Evolutionary conservation across 83 land plant genomes (phyloP), one percentile per base, ranked within the genome.

Genomic region (Thuja plicata): DNA sequence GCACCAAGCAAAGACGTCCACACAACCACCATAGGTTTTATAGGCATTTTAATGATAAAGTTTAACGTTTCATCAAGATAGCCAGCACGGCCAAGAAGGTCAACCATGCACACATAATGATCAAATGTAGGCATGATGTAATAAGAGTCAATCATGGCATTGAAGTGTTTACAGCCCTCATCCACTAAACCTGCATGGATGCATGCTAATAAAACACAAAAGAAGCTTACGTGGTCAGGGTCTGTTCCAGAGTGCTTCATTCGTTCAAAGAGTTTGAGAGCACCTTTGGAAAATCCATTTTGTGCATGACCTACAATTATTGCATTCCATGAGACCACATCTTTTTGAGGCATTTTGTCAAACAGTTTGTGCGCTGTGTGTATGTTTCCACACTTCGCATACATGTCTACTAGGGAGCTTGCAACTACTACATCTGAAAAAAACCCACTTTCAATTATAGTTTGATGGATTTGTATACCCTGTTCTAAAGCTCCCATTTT

Each of bases 281-380:
- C 88, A 17, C 38, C 52, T 24, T 43, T 77, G 38, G 83, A 78
- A 70, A 32, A 77, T 2, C 88, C 88, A 87, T 73, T 34, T 38
- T 70, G 82, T 34, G 88, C 88, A 76, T 87, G 76, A 19, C 88
- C 88, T 66, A 81, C 82, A 66, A 87, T 87, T 16, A 87, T 87
- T 24, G 88, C 54, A 38, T 48, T 77, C 88, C 88, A 87, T 11
- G 48, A 73, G 16, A 87, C 82, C 73, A 40, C 40, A 79, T 79
- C 40, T 79, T 38, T 79, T 17, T 79, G 9, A 79, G 83, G 46
- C 16, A 32, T 24, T 19, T 41, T 79, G 46, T 79, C 46, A 66
- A 66, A 66, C n/a, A 66, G 2, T 66, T 66, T 27, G n/a, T 24
- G 10, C 8, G 73, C 73, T 8, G 8, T 66, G 73, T 2, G 30